Evolutionary conservation across 2,329 filamentous ascomycete species (phyloP), one percentile per base, ranked within the genome.

Genomic region (Colletotrichum paranaense): DNA sequence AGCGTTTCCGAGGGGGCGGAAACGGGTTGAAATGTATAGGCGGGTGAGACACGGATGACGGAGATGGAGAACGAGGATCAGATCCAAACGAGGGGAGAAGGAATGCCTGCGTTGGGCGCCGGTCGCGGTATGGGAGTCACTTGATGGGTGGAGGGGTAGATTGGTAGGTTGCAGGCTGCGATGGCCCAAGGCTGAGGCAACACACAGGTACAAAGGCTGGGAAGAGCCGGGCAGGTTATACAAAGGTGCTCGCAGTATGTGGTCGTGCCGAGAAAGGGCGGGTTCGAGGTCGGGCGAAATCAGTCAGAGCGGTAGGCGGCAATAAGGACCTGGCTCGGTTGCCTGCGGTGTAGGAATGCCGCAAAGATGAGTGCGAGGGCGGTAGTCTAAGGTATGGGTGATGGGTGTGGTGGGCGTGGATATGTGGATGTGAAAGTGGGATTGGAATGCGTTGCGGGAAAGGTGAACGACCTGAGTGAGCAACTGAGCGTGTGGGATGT

Each of bases 1-100:
- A 72, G 68, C 46, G 67, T 72, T 72, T 74, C 68, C 68, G 58
- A 53, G 32, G 19, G 42, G 30, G 28, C 63, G 68, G 62, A 68
- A 72, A 68, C 71, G 56, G 22, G 16, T 49, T 57, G 46, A n/a
- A 1, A 16, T 30, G 28, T 12, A 26, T 11, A n/a, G 46, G 30
- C 14, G 56, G 4, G 24, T 32, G 30, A 26, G 46, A 19, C 22
- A 22, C 14, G 12, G 24, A 32, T 35, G 57, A n/a, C 42, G 32
- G 57, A n/a, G 55, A 55, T 32, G 22, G 24, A 28, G 32, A 49
- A n/a, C 32, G 46, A 38, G 19, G 19, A 49, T 49, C 42, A 49
- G 19, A 24, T 35, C 38, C 26, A 57, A 57, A 32, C 5, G 28
- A 55, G 28, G 30, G 32, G 38, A n/a, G 52, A n/a, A 7, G 26